These are phyloP conservation scores for Ogataea pilisensis DNA, from an alignment of 805 yeast species.

Conservation along the genomic window DNA sequence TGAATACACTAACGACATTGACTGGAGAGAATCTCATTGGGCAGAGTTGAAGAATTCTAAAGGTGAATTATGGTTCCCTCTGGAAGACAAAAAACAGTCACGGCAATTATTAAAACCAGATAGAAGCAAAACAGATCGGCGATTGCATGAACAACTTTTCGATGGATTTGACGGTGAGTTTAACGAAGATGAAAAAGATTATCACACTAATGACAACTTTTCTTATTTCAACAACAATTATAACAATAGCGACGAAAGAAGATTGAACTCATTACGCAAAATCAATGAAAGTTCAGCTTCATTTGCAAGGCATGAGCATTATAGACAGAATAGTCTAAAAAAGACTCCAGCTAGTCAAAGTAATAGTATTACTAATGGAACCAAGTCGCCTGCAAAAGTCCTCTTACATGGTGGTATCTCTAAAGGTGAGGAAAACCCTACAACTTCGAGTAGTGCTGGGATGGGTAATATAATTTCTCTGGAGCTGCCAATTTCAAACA, in stretches of 20 bases:
- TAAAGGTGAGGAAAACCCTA: background rate
- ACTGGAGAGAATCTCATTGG: constrained; percentile 59
- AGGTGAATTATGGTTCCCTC: constrained; percentile 53
- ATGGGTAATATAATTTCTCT: background rate
- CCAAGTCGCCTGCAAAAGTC: constrained; percentile 6
- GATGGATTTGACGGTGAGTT: constrained; percentile 27
- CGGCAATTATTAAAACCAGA: constrained; percentile 3
- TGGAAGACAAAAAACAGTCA: constrained; percentile 1
- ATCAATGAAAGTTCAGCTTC: constrained; percentile 25
- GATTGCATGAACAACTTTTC: constrained; percentile 24
- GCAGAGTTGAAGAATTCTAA: constrained; percentile 40
- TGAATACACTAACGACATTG: constrained; percentile 52
- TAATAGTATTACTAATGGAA: constrained; percentile 1
- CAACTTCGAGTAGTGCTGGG: background rate
- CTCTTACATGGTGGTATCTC: background rate
- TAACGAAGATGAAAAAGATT: constrained; percentile 20
- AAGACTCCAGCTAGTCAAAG: constrained; percentile 6
- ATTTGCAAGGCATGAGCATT: constrained; percentile 24
- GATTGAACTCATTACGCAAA: constrained; percentile 19
- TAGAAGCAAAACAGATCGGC: constrained; percentile 7
- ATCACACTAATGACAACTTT: background rate
- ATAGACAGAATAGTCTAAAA: constrained; percentile 17
- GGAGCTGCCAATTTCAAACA: background rate
- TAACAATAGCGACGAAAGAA: constrained; percentile 7
- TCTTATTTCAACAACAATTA: background rate